Conservation (phyloP, 2,329 filamentous ascomycete species). For the Hymenoscyphus albidus region DNA sequence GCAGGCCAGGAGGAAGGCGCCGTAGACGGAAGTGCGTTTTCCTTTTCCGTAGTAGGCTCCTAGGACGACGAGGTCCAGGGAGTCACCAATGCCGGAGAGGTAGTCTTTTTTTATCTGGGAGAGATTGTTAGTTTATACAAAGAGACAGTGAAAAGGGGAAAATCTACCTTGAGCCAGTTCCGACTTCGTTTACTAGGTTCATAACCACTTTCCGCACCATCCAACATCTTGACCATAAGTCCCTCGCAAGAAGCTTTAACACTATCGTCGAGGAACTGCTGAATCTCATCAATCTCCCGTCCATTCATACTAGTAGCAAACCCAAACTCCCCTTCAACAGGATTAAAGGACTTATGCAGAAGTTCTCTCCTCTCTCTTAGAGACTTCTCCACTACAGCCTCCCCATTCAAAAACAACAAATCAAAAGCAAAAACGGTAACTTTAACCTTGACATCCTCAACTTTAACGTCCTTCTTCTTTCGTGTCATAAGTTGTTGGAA, state of each 20-base stretch:
- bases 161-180: conserved; percentile 88
- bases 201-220: conserved; percentile 87
- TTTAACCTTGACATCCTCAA: conserved; percentile 92
- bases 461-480: conserved; percentile 94
- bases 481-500: conserved; percentile 98
- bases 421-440: conserved; percentile 98
- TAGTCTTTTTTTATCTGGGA: conserved; percentile 93
- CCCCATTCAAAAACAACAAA: conserved; percentile 86
- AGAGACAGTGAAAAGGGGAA: background rate
- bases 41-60: conserved; percentile 93
- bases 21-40: conserved; percentile 93
- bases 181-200: conserved; percentile 94
- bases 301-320: conserved; percentile 86
- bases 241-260: conserved; percentile 96
- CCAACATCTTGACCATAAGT: conserved; percentile 99
- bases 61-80: conserved; percentile 90
- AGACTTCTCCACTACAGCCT: conserved; percentile 81
- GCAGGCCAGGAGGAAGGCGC: conserved; percentile 91
- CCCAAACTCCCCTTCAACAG: conserved; percentile 83
- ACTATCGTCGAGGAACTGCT: conserved; percentile 85
- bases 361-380: conserved; percentile 79
- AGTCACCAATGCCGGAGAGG: conserved; percentile 88
- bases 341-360: conserved; percentile 67
- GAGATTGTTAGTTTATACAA: conserved; percentile 4
- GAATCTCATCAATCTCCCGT: conserved; percentile 88